These are phyloP conservation scores for Plasmodium sp. DNA, from an alignment of 169 alveolate genomes.

Conservation along the genomic window DNA sequence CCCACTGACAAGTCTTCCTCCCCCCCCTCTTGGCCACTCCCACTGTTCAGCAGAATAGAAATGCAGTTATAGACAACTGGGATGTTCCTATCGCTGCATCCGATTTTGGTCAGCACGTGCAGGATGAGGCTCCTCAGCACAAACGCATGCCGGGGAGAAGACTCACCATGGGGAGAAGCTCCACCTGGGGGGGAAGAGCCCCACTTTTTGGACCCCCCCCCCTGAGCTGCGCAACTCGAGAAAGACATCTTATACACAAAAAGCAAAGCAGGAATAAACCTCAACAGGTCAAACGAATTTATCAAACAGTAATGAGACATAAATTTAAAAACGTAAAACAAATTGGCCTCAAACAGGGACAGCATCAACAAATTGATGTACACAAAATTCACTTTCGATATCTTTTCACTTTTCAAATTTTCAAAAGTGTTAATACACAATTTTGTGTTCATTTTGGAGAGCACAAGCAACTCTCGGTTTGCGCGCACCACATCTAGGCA, in stretches of 20 bases:
- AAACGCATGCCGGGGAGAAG: not conserved
- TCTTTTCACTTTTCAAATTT: conserved; percentile 43
- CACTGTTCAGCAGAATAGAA: conserved; percentile 12
- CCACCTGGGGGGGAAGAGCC: not conserved
- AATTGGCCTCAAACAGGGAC: conserved; percentile 59
- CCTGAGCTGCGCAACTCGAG: conserved; percentile 1
- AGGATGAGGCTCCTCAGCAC: conserved; percentile 57
- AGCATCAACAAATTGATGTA: conserved; percentile 56
- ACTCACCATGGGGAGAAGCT: not conserved
- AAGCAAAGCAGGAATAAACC: conserved; percentile 52
- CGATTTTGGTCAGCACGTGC: conserved; percentile 33
- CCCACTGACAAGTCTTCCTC: not conserved
- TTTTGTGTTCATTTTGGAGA: conserved; percentile 26
- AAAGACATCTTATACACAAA: conserved; percentile 40
- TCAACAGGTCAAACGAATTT: conserved; percentile 39
- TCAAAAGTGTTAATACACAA: conserved; percentile 56
- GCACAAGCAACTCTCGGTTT: conserved; percentile 2
- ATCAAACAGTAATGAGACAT: conserved; percentile 58
- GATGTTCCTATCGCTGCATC: conserved; percentile 66
- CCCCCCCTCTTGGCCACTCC: not conserved
- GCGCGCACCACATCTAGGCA: conserved; percentile 9
- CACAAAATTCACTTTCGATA: conserved; percentile 64
- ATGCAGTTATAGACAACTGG: conserved; percentile 70
- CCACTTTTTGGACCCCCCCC: not conserved
- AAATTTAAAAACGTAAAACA: conserved; percentile 73